phyloP scores from a whole-genome alignment of 1,284 basidiomycete genomes.

The Ustilago bromivora region DNA sequence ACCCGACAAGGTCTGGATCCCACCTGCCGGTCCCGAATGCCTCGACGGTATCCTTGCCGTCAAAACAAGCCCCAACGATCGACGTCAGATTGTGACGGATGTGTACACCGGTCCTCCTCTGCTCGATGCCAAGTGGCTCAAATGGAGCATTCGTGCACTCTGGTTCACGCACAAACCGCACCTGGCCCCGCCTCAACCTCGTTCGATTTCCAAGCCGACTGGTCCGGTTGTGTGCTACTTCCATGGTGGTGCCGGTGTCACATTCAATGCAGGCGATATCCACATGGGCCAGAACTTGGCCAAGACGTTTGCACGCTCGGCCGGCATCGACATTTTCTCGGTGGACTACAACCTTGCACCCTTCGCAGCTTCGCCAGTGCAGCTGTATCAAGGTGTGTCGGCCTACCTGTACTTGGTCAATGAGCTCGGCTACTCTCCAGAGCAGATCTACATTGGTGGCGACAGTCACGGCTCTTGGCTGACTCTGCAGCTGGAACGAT shows the following conservation, averaged over 20 bases:
- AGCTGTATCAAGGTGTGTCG: conserved; percentile 60
- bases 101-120: conserved; percentile 62
- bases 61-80: conserved; percentile 47
- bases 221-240: conserved; percentile 65
- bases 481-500: conserved; percentile 61
- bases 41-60: conserved; percentile 62
- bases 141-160: conserved; percentile 54
- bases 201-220: conserved; percentile 31
- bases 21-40: conserved; percentile 59
- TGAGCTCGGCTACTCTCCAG: conserved; percentile 58
- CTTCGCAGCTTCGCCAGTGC: conserved; percentile 56
- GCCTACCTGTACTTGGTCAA: conserved; percentile 61
- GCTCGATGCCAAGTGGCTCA: conserved; percentile 64
- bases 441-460: conserved; percentile 66
- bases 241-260: conserved; percentile 67
- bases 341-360: conserved; percentile 68
- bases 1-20: conserved; percentile 63
- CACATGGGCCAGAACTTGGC: conserved; percentile 64
- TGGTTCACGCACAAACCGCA: conserved; percentile 65
- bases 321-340: conserved; percentile 63
- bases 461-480: conserved; percentile 63
- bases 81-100: conserved; percentile 36
- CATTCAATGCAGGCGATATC: conserved; percentile 63
- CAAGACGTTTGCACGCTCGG: conserved; percentile 49
- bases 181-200: conserved; percentile 39